These are phyloP conservation scores for Dalbergia cultrata DNA, from an alignment of 306 rosid species.

Conservation along the genomic window DNA sequence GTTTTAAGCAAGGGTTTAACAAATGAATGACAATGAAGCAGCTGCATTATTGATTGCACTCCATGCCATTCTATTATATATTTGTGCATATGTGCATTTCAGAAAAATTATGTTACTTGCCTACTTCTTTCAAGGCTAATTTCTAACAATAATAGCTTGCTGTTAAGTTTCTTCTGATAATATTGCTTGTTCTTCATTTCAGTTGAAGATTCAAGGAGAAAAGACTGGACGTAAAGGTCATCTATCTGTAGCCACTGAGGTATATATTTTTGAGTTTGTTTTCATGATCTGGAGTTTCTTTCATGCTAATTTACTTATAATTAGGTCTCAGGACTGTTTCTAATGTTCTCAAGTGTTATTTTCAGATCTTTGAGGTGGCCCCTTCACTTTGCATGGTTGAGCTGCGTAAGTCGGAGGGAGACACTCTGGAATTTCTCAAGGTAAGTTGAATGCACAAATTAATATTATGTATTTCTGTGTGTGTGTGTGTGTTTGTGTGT, in stretches of 20 bases:
- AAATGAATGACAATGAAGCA: constrained; percentile 1
- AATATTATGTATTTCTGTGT: not conserved
- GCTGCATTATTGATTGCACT: not conserved
- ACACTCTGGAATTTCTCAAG: constrained; percentile 77
- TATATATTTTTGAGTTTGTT: constrained; percentile 29
- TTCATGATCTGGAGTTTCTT: not conserved
- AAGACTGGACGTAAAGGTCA: constrained; percentile 81
- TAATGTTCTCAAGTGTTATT: not conserved
- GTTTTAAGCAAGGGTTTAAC: constrained; percentile 23
- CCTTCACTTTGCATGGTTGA: constrained; percentile 79
- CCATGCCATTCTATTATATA: no score
- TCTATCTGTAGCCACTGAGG: constrained; percentile 75
- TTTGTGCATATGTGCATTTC: not conserved
- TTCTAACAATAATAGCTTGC: not conserved
- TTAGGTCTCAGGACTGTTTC: not conserved
- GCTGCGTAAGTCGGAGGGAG: constrained; percentile 78
- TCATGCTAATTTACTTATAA: not conserved
- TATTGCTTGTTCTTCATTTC: constrained; percentile 37
- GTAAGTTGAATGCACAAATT: constrained; percentile 45
- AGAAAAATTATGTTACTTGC: not conserved
- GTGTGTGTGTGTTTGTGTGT: not conserved
- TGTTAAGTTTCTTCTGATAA: constrained; percentile 35
- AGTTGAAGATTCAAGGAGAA: constrained; percentile 81
- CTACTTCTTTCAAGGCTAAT: not conserved
- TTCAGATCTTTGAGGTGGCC: constrained; percentile 79